Evolutionary conservation across 345 rosid genomes (phyloP).

Genomic region (Firmiana major): DNA sequence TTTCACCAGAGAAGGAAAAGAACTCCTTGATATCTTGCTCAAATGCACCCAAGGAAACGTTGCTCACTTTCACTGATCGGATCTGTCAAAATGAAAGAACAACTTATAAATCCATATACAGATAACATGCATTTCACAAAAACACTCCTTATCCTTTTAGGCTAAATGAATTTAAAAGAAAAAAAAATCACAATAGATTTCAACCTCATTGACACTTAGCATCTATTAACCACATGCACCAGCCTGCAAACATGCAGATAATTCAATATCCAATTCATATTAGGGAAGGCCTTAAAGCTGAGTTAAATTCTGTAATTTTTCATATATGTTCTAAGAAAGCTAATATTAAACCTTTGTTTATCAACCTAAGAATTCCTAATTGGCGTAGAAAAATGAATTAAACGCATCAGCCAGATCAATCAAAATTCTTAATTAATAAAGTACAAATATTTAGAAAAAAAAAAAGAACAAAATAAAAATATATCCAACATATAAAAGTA

Average conservation of each 20-base stretch:
- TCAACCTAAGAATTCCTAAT: not conserved
- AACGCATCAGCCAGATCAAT: not conserved
- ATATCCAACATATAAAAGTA: too few relatives aligned
- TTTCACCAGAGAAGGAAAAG: constrained; percentile 90
- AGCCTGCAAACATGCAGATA: not conserved
- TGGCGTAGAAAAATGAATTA: not conserved
- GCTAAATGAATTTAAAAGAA: not conserved
- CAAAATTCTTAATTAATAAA: too few relatives aligned
- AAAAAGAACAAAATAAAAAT: not conserved
- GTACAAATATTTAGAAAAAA: not conserved
- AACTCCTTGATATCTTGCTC: constrained; percentile 84
- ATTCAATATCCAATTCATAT: not conserved
- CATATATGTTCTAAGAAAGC: not conserved
- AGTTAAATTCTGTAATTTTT: not conserved
- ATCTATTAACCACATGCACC: not conserved
- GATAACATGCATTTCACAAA: not conserved
- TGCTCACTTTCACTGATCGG: constrained; percentile 71
- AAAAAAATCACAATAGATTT: not conserved
- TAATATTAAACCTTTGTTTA: not conserved
- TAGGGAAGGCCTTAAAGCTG: not conserved
- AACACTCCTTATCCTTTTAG: not conserved
- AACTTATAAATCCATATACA: not conserved
- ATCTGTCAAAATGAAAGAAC: constrained; percentile 29
- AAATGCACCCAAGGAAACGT: constrained; percentile 65
- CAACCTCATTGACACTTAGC: not conserved